A percentile compares a stretch with the other conserved stretches of the same genome.
Evolutionary conservation across 2,329 filamentous ascomycete species (phyloP).

Genomic region (Lasiodiplodia theobromae): DNA sequence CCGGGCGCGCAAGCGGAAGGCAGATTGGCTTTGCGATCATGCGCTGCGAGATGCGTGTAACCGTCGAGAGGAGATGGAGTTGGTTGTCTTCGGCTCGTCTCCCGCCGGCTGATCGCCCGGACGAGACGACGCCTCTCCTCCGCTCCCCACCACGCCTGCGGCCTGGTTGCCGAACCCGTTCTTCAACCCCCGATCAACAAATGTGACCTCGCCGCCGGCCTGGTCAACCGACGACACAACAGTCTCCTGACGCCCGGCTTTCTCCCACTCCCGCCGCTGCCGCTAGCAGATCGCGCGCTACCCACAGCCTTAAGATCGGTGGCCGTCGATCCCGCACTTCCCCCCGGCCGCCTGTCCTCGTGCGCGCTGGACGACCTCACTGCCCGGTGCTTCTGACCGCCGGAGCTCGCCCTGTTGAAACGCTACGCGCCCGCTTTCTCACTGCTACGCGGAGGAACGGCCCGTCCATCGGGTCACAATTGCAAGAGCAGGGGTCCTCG

Average conservation of each 20-base stretch:
- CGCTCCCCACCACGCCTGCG: background rate
- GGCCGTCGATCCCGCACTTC: conserved; percentile 21
- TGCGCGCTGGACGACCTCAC: background rate
- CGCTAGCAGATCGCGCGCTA: conserved; percentile 10
- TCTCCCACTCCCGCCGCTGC: background rate
- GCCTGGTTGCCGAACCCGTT: conserved; percentile 6
- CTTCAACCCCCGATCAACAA: background rate
- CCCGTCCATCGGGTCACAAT: background rate
- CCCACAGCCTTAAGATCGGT: conserved; percentile 16
- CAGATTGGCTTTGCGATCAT: conserved; percentile 15
- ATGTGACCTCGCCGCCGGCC: background rate
- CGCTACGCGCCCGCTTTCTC: background rate
- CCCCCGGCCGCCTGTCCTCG: conserved; percentile 1
- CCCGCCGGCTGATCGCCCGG: conserved; percentile 15
- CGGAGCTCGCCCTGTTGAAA: background rate
- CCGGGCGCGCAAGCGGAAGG: conserved; percentile 10
- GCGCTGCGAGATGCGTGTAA: conserved; percentile 24
- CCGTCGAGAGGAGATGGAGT: background rate
- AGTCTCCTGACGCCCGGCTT: background rate
- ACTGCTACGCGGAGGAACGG: conserved; percentile 2
- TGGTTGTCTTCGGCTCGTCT: background rate
- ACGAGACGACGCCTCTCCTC: conserved; percentile 14
- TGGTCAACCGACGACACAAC: background rate
- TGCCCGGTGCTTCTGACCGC: background rate
- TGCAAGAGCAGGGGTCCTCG: background rate